Conservation (phyloP, 371 early-diverging fungal genomes). For the Nematocida major region DNA sequence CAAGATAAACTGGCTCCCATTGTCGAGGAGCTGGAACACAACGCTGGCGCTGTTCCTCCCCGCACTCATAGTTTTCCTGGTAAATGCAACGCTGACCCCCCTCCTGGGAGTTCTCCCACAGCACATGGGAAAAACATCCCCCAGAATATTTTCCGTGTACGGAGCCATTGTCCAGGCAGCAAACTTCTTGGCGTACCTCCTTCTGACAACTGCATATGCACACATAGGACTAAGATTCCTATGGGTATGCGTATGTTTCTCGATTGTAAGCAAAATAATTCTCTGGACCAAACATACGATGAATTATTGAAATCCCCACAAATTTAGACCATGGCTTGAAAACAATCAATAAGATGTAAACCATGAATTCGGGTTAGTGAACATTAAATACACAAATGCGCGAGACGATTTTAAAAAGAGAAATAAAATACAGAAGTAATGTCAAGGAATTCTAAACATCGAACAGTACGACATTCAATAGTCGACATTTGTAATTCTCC, state of each 20-base stretch:
- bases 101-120: background rate
- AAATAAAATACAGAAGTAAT: too few relatives aligned
- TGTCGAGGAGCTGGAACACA: background rate
- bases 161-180: background rate
- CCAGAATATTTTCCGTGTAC: background rate
- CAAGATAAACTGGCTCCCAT: background rate
- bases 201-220: background rate
- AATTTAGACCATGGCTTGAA: too few relatives aligned
- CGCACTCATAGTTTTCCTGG: background rate
- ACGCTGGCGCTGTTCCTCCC: background rate
- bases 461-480: too few relatives aligned
- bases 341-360: too few relatives aligned
- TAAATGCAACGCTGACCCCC: background rate
- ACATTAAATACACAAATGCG: too few relatives aligned
- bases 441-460: too few relatives aligned
- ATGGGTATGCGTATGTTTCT: background rate
- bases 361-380: too few relatives aligned
- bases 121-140: background rate
- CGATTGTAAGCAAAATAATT: too few relatives aligned
- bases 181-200: background rate
- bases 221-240: background rate
- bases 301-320: too few relatives aligned
- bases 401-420: too few relatives aligned
- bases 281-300: too few relatives aligned
- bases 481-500: too few relatives aligned